phyloP scores from a whole-genome alignment of 176 grass and related monocot genomes.

The Musa beccarii region DNA sequence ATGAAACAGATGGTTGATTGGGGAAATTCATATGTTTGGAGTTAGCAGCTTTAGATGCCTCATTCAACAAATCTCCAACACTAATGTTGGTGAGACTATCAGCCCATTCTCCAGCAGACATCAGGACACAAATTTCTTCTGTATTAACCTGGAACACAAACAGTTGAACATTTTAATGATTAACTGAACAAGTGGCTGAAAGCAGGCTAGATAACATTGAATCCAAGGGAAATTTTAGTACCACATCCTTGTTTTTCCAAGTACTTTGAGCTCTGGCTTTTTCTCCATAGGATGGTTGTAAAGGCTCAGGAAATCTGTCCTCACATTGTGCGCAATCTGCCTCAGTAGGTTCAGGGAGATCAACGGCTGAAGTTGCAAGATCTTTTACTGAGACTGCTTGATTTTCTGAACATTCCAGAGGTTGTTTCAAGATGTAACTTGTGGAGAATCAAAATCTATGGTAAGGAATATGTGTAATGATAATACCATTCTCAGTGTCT shows the following conservation, averaged over 20 bases:
- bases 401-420: constrained; percentile 25
- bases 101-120: constrained; percentile 73
- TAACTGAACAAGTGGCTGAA: background rate
- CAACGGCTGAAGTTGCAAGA: constrained; percentile 19
- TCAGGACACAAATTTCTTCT: constrained; percentile 22
- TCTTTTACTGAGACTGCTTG: constrained; percentile 19
- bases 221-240: constrained; percentile 25
- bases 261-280: constrained; percentile 36
- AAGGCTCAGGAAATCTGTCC: background rate
- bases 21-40: constrained; percentile 36
- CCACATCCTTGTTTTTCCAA: constrained; percentile 37
- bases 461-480: constrained; percentile 22
- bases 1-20: constrained; percentile 25
- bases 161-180: background rate
- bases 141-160: constrained; percentile 22
- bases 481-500: constrained; percentile 36
- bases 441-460: constrained; percentile 15
- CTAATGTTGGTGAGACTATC: constrained; percentile 89
- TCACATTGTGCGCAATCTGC: background rate
- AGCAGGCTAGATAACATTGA: background rate
- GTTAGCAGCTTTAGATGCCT: constrained; percentile 68
- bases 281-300: constrained; percentile 1
- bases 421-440: constrained; percentile 21
- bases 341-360: constrained; percentile 12
- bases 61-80: constrained; percentile 79